Evolutionary conservation across 2,329 filamentous ascomycete genomes (phyloP), one percentile per base, ranked within the genome.

Genomic region (Teratosphaeria destructans): DNA sequence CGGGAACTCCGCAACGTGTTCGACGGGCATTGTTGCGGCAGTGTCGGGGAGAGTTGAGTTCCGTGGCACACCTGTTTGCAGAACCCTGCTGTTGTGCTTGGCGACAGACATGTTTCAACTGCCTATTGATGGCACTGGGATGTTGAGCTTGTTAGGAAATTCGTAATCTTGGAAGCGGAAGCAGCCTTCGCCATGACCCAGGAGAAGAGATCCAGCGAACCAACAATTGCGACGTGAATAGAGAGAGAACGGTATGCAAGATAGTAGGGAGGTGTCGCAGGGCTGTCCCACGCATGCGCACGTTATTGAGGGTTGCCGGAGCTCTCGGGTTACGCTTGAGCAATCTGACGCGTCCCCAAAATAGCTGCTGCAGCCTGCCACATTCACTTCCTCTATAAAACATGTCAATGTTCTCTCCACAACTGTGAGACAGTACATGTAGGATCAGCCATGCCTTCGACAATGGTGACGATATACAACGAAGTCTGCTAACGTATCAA

Each of bases 51-150:
- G 37, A 27, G 53, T 59, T 16, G 60, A 55, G n/a, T 61, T 62
- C 19, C 55, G 53, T 8, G 47, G 49, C 29, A 65, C 60, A 29
- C 64, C 63, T 19, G 64, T 53, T 5, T 59, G 62, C 39, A 58
- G 29, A 19, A 60, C 54, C 27, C 27, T 54, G 47, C 43, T 62
- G 12, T 37, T 26, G 27, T n/a, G 26, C 52, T 29, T 54, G 8
- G 43, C 43, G n/a, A n/a, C 8, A 49, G 43, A 49, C 43, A 49
- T 49, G 43, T 49, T 23, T 49, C 43, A 49, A 19, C 8, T 49
- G 43, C 43, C 43, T 19, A 49, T 49, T 49, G 43, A 49, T n/a
- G 43, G 5, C 3, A n/a, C 16, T 32, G 11, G 43, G 8, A 23
- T 49, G 43, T 10, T 6, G 23, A 10, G 16, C 19, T 19, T 23